Percentiles rank a stretch among this genome's conserved stretches.
Conservation (phyloP, 2,329 filamentous ascomycete genomes). For the Ophiostoma ips region DNA sequence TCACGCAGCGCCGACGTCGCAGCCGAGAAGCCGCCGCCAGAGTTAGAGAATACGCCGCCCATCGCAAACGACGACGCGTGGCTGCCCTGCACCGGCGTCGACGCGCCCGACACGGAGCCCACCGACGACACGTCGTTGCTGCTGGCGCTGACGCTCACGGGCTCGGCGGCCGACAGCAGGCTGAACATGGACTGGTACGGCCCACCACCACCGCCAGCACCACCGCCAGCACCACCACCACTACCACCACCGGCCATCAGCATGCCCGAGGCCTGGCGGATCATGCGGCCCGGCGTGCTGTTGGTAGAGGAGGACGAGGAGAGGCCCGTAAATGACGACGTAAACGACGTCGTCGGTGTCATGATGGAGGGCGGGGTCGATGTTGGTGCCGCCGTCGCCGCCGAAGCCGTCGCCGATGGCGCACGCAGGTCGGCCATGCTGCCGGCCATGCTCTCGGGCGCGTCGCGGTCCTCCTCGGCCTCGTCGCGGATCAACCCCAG, state of each 20-base stretch:
- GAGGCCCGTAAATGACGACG: not conserved
- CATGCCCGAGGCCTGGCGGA: not conserved
- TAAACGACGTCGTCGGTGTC: conserved; percentile 24
- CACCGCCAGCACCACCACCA: no score
- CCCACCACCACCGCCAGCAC: no score
- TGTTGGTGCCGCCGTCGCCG: conserved; percentile 3
- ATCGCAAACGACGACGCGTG: not conserved
- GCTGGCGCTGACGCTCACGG: conserved; percentile 16
- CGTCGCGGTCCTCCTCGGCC: conserved; percentile 61
- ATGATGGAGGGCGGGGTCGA: conserved; percentile 23
- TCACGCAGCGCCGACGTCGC: conserved; percentile 56
- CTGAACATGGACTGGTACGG: conserved; percentile 76
- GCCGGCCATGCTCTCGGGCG: conserved; percentile 24
- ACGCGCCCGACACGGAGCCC: conserved; percentile 26
- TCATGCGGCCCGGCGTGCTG: not conserved
- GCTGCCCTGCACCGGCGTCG: conserved; percentile 28
- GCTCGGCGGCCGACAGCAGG: conserved; percentile 55
- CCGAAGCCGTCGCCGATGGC: conserved; percentile 15
- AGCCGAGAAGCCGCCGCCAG: not conserved
- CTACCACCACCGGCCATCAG: no score
- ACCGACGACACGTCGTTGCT: conserved; percentile 6
- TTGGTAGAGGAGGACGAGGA: not conserved
- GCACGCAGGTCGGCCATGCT: conserved; percentile 23
- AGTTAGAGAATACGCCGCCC: no score
- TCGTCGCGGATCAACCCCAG: conserved; percentile 86